These are phyloP conservation scores for Aspergillus cristatus DNA, from an alignment of 495 filamentous ascomycete genomes.

Conservation along the genomic window DNA sequence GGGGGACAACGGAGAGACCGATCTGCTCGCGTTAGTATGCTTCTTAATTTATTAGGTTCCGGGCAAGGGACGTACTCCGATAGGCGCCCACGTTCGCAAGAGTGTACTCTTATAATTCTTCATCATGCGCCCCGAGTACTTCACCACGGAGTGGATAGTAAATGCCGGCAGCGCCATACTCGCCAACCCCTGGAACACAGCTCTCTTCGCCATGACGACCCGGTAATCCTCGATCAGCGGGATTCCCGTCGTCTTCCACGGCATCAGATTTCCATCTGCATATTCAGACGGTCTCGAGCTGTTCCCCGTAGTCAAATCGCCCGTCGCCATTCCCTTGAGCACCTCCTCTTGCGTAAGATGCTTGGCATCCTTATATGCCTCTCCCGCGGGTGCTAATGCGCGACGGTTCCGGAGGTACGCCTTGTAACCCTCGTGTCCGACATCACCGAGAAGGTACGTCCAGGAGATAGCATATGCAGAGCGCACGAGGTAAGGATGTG, in stretches of 20 bases:
- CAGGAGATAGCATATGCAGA: slow-evolving; percentile 86
- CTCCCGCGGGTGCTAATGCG: slow-evolving; percentile 28
- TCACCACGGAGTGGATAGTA: slow-evolving; percentile 87
- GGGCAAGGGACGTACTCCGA: slow-evolving; percentile 50
- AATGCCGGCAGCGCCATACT: slow-evolving; percentile 93
- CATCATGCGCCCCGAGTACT: slow-evolving; percentile 73
- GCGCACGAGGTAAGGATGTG: slow-evolving; percentile 72
- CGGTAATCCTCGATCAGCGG: slow-evolving; percentile 82
- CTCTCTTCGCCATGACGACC: slow-evolving; percentile 83
- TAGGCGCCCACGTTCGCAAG: slow-evolving; percentile 76
- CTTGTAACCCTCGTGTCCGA: slow-evolving; percentile 91
- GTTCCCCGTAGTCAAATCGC: slow-evolving; percentile 21
- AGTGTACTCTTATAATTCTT: slow-evolving; percentile 67
- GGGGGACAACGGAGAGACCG: slow-evolving; percentile 78
- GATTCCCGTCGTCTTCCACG: slow-evolving; percentile 38
- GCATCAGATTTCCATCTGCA: slow-evolving; percentile 16
- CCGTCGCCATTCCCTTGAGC: slow-evolving; percentile 31
- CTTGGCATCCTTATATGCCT: slow-evolving; percentile 36
- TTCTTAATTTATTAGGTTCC: neutral
- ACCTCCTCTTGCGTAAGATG: slow-evolving; percentile 20
- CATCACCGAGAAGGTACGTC: slow-evolving; percentile 86
- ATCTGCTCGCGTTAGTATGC: slow-evolving; percentile 41
- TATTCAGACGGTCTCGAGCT: slow-evolving; percentile 1
- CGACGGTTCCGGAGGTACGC: slow-evolving; percentile 76
- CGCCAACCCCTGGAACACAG: slow-evolving; percentile 80